Base-by-base conservation (phyloP, 1,284 basidiomycete genomes). In the Tylopilus orsonianus region DNA sequence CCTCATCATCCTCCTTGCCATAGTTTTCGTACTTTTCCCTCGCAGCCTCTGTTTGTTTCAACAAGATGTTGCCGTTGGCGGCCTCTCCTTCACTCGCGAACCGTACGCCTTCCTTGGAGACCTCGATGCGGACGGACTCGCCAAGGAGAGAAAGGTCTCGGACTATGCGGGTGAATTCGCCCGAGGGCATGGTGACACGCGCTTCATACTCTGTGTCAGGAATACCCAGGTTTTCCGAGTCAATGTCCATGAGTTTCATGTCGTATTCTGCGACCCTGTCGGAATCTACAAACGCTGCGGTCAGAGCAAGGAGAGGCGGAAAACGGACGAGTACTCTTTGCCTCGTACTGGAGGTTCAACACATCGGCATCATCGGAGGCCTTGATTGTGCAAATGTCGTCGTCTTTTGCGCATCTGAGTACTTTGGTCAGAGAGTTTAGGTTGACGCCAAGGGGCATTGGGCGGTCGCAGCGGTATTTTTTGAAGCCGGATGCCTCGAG, bases 191-290 rank as follows among this genome's bases (percentile, higher is more conserved):
- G 26, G 86, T 88, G 48, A 99, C 86, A 45, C 90, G 87, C 16
- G 93, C 93, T 63, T 99, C 96, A 71, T 99, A 99, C 54, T 95
- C 89, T 3, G 97, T 99, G 59, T 98, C 94, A n/a, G 97, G 97
- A 61, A 99, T 98, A 44, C 91, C 90, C 46, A 99, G 87, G 49
- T 87, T 88, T 71, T 99, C 97, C 29, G 90, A 78, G 71, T 99
- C 96, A 62, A 99, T 99, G 65, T 99, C 97, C 95, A 99, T 98
- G 47, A 99, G 83, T 71, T 98, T 99, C 87, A 99, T 93, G 63
- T 97, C 95, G 73, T 98, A 99, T 68, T 99, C 93, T 20, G 93
- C 94, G 46, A 99, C 88, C 48, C 97, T 86, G 71, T 98, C 96
- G 9, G 89, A 84, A 71, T 88, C 93, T 96, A 59, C 2, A 33